Percentiles rank a stretch among this genome's conserved stretches.
phyloP scores from a whole-genome alignment of 2,329 filamentous ascomycete genomes.

The Xylaria sp. region DNA sequence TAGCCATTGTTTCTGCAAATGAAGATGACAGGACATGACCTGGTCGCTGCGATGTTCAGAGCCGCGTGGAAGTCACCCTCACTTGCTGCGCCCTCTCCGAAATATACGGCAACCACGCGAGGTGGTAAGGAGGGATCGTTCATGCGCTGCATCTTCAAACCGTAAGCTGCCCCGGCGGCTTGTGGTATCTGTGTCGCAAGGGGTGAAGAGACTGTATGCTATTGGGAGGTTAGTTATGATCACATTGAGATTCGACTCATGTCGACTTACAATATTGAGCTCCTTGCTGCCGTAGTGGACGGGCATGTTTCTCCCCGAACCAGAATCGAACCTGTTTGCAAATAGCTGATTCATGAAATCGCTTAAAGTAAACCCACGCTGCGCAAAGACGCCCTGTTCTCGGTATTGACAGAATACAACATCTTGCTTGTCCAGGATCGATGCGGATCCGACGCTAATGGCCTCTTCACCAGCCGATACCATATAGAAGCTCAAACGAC shows the following conservation, averaged over 20 bases:
- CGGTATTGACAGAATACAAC: slow-evolving; percentile 93
- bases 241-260: neutral
- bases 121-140: slow-evolving; percentile 63
- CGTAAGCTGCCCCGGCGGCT: slow-evolving; percentile 80
- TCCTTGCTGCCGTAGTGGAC: slow-evolving; percentile 87
- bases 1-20: slow-evolving; percentile 92
- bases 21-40: slow-evolving; percentile 82
- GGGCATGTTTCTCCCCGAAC: slow-evolving; percentile 89
- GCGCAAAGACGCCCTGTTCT: slow-evolving; percentile 84
- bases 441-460: slow-evolving; percentile 82
- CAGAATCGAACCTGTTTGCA: slow-evolving; percentile 74
- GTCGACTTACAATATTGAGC: slow-evolving; percentile 66
- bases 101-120: slow-evolving; percentile 75
- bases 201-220: slow-evolving; percentile 82
- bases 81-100: slow-evolving; percentile 83
- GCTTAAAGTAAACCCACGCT: slow-evolving; percentile 78
- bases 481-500: slow-evolving; percentile 96
- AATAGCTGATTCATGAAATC: slow-evolving; percentile 97
- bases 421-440: slow-evolving; percentile 75
- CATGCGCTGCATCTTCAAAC: slow-evolving; percentile 72
- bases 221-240: slow-evolving; percentile 15
- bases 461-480: slow-evolving; percentile 93
- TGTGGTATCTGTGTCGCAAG: slow-evolving; percentile 87
- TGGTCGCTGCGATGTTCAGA: slow-evolving; percentile 83
- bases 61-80: slow-evolving; percentile 92